Base-by-base conservation (phyloP, 352 stramenopile species). In the Bremia lactucae region DNA sequence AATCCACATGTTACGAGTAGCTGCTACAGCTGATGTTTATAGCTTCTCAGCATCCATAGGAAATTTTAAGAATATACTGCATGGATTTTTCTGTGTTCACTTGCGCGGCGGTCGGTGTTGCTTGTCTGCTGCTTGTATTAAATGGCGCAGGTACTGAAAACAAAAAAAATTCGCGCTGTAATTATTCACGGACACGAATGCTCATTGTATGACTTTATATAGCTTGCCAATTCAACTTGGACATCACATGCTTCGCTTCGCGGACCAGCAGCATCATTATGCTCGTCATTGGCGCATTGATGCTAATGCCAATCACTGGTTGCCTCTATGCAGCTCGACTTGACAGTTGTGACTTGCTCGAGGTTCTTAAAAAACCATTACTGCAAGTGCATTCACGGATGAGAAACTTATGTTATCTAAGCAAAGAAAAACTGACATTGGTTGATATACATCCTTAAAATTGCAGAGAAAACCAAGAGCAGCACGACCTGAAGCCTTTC, bases 191-290 rank as follows among this genome's bases (percentile, higher is more conserved):
- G n/a, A n/a, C n/a, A n/a, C n/a, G n/a, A n/a, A n/a, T n/a, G n/a
- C n/a, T n/a, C n/a, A n/a, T n/a, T n/a, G n/a, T n/a, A n/a, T n/a
- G n/a, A n/a, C n/a, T n/a, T n/a, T 52, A 2, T 14, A 18, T 23
- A 76, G 66, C 44, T 19, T 82, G 69, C 15, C 43, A 79, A 4
- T 41, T 46, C 6, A 42, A 59, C 26, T 36, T 75, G n/a, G 60
- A 77, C 19, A 41, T 54, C 4, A 46, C 46, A 11, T 82, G 69
- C 29, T 16, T 82, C 39, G 46, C 63, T 15, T 51, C 63, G 16
- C 55, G 35, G 35, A 48, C 69, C 19, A 82, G 62, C 54, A 83
- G 67, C 49, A 68, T 78, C 25, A 65, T 80, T 16, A 76, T 86
- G 56, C 49, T 68, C 14, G 68, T 83, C 37, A 69, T 82, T n/a